Conservation (phyloP, 2,329 filamentous ascomycete genomes). For the Aspergillus puulaauensis region DNA sequence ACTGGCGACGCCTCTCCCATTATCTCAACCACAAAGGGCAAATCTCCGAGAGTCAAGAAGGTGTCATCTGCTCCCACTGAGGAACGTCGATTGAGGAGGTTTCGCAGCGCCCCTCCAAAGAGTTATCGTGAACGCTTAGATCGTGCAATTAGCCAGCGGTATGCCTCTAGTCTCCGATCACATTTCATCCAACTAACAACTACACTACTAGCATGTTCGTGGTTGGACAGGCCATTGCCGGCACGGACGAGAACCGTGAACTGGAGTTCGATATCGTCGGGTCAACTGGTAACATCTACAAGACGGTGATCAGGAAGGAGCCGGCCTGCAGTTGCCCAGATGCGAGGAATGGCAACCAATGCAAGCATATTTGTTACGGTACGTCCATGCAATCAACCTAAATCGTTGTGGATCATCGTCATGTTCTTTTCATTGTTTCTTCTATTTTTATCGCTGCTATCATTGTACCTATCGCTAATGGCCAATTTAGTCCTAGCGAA, state of each 20-base stretch:
- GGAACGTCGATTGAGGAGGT: slow-evolving; percentile 43
- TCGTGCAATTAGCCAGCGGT: slow-evolving; percentile 52
- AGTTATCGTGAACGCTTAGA: slow-evolving; percentile 48
- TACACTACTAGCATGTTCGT: slow-evolving; percentile 52
- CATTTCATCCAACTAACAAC: background rate
- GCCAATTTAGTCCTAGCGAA: slow-evolving; percentile 52
- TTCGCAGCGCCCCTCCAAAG: slow-evolving; percentile 45
- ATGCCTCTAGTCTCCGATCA: background rate
- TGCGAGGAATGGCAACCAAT: slow-evolving; percentile 56
- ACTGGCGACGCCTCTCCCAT: slow-evolving; percentile 13
- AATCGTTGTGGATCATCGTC: background rate
- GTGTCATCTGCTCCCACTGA: slow-evolving; percentile 14
- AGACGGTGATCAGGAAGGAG: slow-evolving; percentile 52
- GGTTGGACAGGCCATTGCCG: slow-evolving; percentile 49
- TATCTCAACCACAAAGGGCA: slow-evolving; percentile 12
- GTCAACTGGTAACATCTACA: slow-evolving; percentile 63
- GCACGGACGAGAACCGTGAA: slow-evolving; percentile 45
- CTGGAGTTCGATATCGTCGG: slow-evolving; percentile 60
- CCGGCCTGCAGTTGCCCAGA: slow-evolving; percentile 59
- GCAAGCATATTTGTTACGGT: slow-evolving; percentile 64
- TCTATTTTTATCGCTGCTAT: slow-evolving; percentile 5
- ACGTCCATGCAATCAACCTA: slow-evolving; percentile 17
- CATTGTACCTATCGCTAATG: slow-evolving; percentile 13
- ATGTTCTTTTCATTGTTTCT: slow-evolving; percentile 14
- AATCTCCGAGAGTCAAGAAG: slow-evolving; percentile 11